phyloP scores from a whole-genome alignment of 176 grass and related monocot species.

The Otatea glauca region DNA sequence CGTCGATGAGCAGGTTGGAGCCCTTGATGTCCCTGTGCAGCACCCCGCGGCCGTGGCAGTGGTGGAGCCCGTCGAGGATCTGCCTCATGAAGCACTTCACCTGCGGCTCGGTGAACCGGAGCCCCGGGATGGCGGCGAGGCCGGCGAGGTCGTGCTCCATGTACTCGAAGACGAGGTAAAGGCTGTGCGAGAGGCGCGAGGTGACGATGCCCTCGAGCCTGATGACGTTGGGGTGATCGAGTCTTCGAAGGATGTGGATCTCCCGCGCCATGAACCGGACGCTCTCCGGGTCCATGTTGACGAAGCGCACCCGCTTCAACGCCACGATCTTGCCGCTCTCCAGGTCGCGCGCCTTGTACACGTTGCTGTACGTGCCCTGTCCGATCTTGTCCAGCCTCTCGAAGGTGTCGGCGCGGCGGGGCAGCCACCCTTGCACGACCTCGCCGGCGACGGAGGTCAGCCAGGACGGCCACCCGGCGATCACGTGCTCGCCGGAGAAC shows the following conservation, averaged over 20 bases:
- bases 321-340: constrained; percentile 73
- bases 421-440: constrained; percentile 62
- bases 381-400: constrained; percentile 80
- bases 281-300: constrained; percentile 82
- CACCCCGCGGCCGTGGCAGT: constrained; percentile 60
- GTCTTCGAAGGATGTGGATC: constrained; percentile 66
- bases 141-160: constrained; percentile 97
- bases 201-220: constrained; percentile 73
- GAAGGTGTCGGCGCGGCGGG: constrained; percentile 67
- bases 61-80: constrained; percentile 56
- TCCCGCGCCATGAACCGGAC: constrained; percentile 81
- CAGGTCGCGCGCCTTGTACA: constrained; percentile 73
- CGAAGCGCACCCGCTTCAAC: constrained; percentile 70
- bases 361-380: constrained; percentile 80
- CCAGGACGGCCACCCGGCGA: constrained; percentile 75
- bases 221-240: constrained; percentile 73
- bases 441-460: constrained; percentile 65
- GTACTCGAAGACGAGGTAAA: constrained; percentile 97
- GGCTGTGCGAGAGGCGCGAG: constrained; percentile 65
- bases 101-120: constrained; percentile 68
- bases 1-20: constrained; percentile 65
- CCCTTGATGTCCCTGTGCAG: constrained; percentile 81
- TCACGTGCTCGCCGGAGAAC: constrained; percentile 67
- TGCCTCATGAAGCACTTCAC: constrained; percentile 69
- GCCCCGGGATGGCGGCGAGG: constrained; percentile 54